Conservation (phyloP, 495 filamentous ascomycete genomes). For the Apiosordaria backusii region DNA sequence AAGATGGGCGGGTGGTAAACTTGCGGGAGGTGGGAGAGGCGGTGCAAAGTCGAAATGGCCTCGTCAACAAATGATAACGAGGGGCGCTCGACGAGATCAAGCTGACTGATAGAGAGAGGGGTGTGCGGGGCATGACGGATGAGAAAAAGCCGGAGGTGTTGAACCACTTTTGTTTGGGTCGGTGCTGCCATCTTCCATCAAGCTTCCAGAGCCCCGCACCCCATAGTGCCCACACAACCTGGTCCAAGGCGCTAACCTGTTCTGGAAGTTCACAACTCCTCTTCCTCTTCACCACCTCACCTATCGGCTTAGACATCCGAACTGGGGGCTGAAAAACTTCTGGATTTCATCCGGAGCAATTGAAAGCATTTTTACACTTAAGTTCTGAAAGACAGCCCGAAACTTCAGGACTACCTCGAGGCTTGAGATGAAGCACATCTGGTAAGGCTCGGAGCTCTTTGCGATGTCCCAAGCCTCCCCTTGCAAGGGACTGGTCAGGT, state of each 20-base stretch:
- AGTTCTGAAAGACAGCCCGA: too few relatives aligned
- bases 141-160: background rate
- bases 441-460: too few relatives aligned
- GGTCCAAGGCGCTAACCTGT: background rate
- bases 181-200: background rate
- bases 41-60: background rate
- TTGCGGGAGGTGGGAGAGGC: background rate
- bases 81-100: slow-evolving; percentile 9
- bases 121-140: slow-evolving; percentile 20
- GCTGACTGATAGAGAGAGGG: slow-evolving; percentile 10
- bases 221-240: background rate
- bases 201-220: background rate
- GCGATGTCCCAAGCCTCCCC: too few relatives aligned
- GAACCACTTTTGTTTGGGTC: background rate
- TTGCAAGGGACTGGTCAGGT: too few relatives aligned
- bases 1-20: background rate
- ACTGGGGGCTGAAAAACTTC: too few relatives aligned
- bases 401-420: too few relatives aligned
- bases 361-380: too few relatives aligned
- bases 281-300: too few relatives aligned
- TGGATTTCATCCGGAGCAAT: too few relatives aligned
- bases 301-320: too few relatives aligned
- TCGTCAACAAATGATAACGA: background rate
- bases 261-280: background rate
- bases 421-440: too few relatives aligned